Base-by-base conservation (phyloP, 345 rosid species). In the Acer saccharum region DNA sequence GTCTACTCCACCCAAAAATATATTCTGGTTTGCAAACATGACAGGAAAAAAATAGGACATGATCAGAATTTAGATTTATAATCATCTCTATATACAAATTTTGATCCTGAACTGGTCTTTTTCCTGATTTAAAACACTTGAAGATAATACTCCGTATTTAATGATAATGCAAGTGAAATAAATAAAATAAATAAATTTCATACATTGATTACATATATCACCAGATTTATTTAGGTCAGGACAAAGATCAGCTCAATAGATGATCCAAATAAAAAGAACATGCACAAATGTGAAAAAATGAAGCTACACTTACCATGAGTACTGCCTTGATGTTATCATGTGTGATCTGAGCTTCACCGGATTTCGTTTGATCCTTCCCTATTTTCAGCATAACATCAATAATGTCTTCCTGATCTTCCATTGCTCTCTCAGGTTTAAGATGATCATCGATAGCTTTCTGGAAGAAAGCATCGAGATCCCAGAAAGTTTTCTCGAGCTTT, bases 1-100 rank as follows among this genome's bases (percentile, higher is more conserved):
- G 78, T 89, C 87, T 3, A 85, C 68, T 60, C 90, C 93, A 10
- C 73, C 93, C 18, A 88, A 39, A 79, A 90, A 86, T 54, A 87
- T 77, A 73, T 90, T 77, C 90, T 90, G 72, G 16, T 46, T 48
- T 61, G 79, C 52, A 62, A 64, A 63, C 76, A 64, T 50, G 52
- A 29, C 27, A 60, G 35, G 18, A 55, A 50, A 43, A 18, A 6
- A 20, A 52, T 29, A 29, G 32, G 32, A 29, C 32, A 25, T 25
- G 32, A 29, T 29, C 32, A 29, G 3, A 29, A 29, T 29, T 29
- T 2, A 29, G 3, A 29, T 2, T 29, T 29, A 29, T 29, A 29
- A 27, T 27, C 29, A 27, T 27, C 29, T 27, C 0, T 29, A 29
- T 29, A 29, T 29, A 29, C 32, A 2, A 0, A 29, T 29, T 2